phyloP scores from a whole-genome alignment of 2,329 filamentous ascomycete species.

The Colletotrichum caudatum region DNA sequence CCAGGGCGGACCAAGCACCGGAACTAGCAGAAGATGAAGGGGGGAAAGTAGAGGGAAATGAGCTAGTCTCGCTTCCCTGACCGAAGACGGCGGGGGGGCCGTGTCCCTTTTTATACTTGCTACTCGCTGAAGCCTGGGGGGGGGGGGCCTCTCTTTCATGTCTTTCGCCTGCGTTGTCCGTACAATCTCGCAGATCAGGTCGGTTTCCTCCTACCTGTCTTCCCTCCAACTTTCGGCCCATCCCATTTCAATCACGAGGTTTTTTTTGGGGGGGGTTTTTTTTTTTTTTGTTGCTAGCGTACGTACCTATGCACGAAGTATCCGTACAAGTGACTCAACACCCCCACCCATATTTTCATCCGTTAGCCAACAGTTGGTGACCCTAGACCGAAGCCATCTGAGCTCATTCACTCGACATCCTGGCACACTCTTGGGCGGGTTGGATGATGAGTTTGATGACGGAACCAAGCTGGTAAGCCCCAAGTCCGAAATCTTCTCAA shows the following conservation, averaged over 20 bases:
- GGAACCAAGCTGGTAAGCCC: background rate
- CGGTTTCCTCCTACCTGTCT: conserved; percentile 3
- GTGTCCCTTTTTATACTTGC: conserved; percentile 39
- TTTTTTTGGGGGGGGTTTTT: conserved; percentile 9
- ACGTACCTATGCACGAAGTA: background rate
- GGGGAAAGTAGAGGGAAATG: conserved; percentile 30
- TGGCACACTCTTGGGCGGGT: conserved; percentile 1
- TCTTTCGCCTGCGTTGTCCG: conserved; percentile 39
- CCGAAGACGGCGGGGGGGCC: conserved; percentile 40
- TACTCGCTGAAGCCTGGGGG: conserved; percentile 32
- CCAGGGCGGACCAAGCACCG: conserved; percentile 33
- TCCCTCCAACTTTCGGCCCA: conserved; percentile 22
- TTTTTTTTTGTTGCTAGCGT: conserved; percentile 13
- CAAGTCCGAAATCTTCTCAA: conserved; percentile 1
- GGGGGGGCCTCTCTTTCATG: conserved; percentile 24
- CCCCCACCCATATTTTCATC: conserved; percentile 13
- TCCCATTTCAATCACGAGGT: conserved; percentile 1
- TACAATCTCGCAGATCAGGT: conserved; percentile 33
- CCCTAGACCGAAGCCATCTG: conserved; percentile 28
- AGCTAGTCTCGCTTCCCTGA: conserved; percentile 20
- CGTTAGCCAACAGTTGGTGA: background rate
- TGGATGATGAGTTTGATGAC: conserved; percentile 19
- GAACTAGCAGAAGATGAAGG: conserved; percentile 30
- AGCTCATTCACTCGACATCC: background rate
- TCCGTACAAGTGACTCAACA: conserved; percentile 35